Evolutionary conservation across 371 early-diverging fungal genomes (phyloP), one percentile per base, ranked within the genome.

Genomic region (Lichtheimia ramosa): DNA sequence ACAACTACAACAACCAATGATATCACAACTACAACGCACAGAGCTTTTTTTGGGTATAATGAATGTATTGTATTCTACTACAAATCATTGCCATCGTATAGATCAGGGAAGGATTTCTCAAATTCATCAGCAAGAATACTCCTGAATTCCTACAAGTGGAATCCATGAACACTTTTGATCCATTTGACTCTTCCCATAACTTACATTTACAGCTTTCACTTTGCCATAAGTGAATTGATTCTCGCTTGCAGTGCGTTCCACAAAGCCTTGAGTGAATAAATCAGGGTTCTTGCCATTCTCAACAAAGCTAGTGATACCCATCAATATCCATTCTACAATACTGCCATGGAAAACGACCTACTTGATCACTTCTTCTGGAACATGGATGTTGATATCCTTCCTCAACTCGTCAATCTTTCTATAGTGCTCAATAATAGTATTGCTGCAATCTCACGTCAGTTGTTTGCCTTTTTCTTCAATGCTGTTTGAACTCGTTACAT

Each of bases 161-260:
- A 46, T 23, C 2, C 10, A 7, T 3, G 14, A 21, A 20, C 3
- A 18, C 21, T 10, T n/a, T 23, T n/a, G n/a, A n/a, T n/a, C 41
- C 25, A 54, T 2, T 28, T 46, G 41, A 56, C 8, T 16, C 14
- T 40, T 3, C 3, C 5, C n/a, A 1, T n/a, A 23, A 48, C 73
- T 66, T 82, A 81, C 87, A 62, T 79, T 79, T 46, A 90, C 77
- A 15, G 91, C 89, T 15, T 79, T 70, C 52, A 89, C 82, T 62
- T 89, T 89, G 58, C 91, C 91, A 58, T 90, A 84, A 0, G 91
- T 88, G 50, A 85, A 89, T 61, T 90, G 91, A 64, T 89, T 90
- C 65, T 90, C 91, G n/a, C 83, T 89, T 15, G 88, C 91, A 42
- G 85, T 75, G 53, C 90, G 75, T 66, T 89, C 89, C 55, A 87